Evolutionary conservation across 495 filamentous ascomycete species (phyloP).

Genomic region (Lophium mytilinum): DNA sequence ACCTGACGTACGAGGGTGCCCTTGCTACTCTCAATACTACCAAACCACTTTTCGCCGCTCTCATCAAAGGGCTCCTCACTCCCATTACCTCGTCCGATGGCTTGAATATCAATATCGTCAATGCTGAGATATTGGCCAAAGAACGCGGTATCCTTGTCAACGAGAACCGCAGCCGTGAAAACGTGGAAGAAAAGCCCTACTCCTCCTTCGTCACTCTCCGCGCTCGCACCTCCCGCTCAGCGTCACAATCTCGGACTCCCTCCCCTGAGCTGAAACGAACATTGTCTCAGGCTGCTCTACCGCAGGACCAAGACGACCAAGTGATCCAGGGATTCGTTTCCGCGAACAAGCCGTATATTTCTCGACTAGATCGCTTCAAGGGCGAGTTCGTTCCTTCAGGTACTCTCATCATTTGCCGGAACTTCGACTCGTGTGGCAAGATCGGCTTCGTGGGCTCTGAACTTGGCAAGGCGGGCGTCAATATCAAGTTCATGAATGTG

Average conservation of each 20-base stretch:
- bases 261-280: slow-evolving; percentile 17
- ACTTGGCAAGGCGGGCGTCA: slow-evolving; percentile 55
- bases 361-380: slow-evolving; percentile 54
- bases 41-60: slow-evolving; percentile 58
- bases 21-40: slow-evolving; percentile 55
- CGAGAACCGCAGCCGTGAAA: slow-evolving; percentile 50
- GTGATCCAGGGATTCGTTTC: slow-evolving; percentile 59
- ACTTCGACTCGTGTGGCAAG: slow-evolving; percentile 65
- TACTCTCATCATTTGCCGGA: slow-evolving; percentile 56
- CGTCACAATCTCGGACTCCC: slow-evolving; percentile 29
- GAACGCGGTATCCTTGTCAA: slow-evolving; percentile 63
- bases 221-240: slow-evolving; percentile 35
- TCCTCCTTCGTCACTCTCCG: slow-evolving; percentile 54
- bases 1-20: slow-evolving; percentile 60
- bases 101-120: slow-evolving; percentile 65
- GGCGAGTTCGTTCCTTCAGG: slow-evolving; percentile 58
- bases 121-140: slow-evolving; percentile 57
- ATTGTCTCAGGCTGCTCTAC: slow-evolving; percentile 19
- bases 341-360: slow-evolving; percentile 52
- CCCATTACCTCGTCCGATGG: slow-evolving; percentile 50
- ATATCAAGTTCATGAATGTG: slow-evolving; percentile 66
- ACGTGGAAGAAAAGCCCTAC: slow-evolving; percentile 42
- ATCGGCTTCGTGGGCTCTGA: slow-evolving; percentile 61
- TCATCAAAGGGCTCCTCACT: slow-evolving; percentile 58
- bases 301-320: slow-evolving; percentile 34